These are phyloP conservation scores for Taiwanofungus camphoratus DNA, from an alignment of 1,284 basidiomycete genomes.

Conservation along the genomic window DNA sequence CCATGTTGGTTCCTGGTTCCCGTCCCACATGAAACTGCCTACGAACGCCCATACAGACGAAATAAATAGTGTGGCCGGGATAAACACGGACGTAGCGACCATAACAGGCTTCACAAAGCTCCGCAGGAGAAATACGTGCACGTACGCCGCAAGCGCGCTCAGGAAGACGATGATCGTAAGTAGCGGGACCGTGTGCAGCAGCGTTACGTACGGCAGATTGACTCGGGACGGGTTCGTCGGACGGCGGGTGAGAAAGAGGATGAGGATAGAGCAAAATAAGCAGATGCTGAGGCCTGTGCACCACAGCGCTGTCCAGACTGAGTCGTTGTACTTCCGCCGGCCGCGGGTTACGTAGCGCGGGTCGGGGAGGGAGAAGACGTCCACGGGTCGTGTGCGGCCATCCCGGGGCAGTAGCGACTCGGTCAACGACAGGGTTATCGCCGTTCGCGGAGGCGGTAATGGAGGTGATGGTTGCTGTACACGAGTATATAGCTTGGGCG, in stretches of 20 bases:
- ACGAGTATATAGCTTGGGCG: slow-evolving; percentile 22
- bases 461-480: slow-evolving; percentile 21
- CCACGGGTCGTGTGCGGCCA: slow-evolving; percentile 52
- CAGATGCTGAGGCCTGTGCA: slow-evolving; percentile 52
- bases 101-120: slow-evolving; percentile 82
- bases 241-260: slow-evolving; percentile 47
- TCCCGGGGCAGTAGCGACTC: slow-evolving; percentile 70
- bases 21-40: slow-evolving; percentile 85
- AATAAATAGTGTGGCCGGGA: slow-evolving; percentile 76
- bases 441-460: slow-evolving; percentile 28
- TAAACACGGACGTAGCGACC: slow-evolving; percentile 70
- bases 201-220: slow-evolving; percentile 61
- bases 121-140: slow-evolving; percentile 71
- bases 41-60: slow-evolving; percentile 85
- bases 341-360: slow-evolving; percentile 55
- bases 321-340: slow-evolving; percentile 67
- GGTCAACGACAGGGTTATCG: slow-evolving; percentile 57
- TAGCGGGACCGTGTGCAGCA: slow-evolving; percentile 81
- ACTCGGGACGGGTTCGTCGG: slow-evolving; percentile 34
- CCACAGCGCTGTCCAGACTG: slow-evolving; percentile 66
- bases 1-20: slow-evolving; percentile 62
- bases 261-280: slow-evolving; percentile 54
- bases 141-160: slow-evolving; percentile 68
- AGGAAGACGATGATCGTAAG: slow-evolving; percentile 74
- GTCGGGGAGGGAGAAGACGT: slow-evolving; percentile 70